Conservation (phyloP, 2,329 filamentous ascomycete species). For the Calonectria pauciramosa region DNA sequence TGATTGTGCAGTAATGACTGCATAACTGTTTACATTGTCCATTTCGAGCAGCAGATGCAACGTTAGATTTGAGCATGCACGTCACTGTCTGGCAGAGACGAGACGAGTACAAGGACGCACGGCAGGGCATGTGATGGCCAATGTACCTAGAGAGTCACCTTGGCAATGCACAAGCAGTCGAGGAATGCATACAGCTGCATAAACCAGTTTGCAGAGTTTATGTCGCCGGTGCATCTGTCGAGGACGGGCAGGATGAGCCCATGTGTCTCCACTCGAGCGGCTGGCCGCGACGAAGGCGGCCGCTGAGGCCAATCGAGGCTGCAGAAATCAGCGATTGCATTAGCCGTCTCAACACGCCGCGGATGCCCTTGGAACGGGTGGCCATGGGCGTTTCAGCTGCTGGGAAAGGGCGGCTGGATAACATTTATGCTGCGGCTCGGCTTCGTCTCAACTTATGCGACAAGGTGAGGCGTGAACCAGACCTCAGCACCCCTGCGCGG, state of each 20-base stretch:
- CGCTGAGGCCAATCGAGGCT: slow-evolving; percentile 20
- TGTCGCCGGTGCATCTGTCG: background rate
- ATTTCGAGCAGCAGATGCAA: background rate
- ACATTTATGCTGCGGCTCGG: background rate
- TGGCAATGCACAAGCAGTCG: background rate
- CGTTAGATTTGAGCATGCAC: background rate
- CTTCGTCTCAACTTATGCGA: background rate
- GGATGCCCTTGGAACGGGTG: slow-evolving; percentile 29
- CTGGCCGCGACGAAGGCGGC: slow-evolving; percentile 25
- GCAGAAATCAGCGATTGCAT: slow-evolving; percentile 39
- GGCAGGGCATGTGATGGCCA: background rate
- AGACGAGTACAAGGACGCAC: background rate
- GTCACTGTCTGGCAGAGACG: background rate
- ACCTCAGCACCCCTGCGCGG: background rate
- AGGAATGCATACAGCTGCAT: background rate
- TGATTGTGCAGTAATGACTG: slow-evolving; percentile 1
- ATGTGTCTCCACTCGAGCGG: slow-evolving; percentile 30
- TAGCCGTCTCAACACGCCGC: slow-evolving; percentile 30
- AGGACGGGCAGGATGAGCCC: background rate
- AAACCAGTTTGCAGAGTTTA: slow-evolving; percentile 1
- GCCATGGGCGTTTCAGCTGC: slow-evolving; percentile 14
- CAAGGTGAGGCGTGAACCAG: background rate
- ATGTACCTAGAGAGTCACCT: background rate
- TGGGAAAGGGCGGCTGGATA: slow-evolving; percentile 21
- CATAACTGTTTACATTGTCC: slow-evolving; percentile 2